Conservation (phyloP, 768 basidiomycete species). For the Kwoniella dendrophila region DNA sequence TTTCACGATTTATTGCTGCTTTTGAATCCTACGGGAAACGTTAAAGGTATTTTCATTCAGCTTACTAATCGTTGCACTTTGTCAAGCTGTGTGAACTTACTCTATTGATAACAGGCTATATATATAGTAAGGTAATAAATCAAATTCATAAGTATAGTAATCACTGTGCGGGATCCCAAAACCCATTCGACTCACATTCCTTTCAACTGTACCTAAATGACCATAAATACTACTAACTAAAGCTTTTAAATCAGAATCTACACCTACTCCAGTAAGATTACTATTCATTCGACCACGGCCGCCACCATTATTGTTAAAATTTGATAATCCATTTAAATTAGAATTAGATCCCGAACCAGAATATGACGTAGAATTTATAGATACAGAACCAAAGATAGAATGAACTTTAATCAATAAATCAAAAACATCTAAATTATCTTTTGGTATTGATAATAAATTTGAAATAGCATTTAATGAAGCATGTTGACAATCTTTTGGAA, state of each 20-base stretch:
- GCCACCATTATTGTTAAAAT: too few relatives aligned
- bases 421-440: conserved; percentile 41
- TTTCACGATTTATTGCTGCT: conserved; percentile 49
- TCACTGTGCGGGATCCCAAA: background rate
- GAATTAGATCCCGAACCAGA: too few relatives aligned
- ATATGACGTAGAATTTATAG: too few relatives aligned
- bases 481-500: conserved; percentile 49
- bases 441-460: conserved; percentile 36
- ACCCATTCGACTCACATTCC: conserved; percentile 37
- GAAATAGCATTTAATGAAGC: conserved; percentile 47
- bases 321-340: conserved; percentile 1
- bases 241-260: conserved; percentile 45
- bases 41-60: background rate
- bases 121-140: background rate
- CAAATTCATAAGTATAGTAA: background rate
- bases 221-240: conserved; percentile 45
- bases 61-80: background rate
- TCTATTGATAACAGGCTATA: conserved; percentile 46
- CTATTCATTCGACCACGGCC: background rate
- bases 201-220: conserved; percentile 47
- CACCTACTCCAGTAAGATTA: conserved; percentile 3
- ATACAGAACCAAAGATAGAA: conserved; percentile 43
- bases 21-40: conserved; percentile 34
- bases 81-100: conserved; percentile 24
- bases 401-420: conserved; percentile 40